These are phyloP conservation scores for Sapria himalayana DNA, from an alignment of 345 rosid species.

Conservation along the genomic window DNA sequence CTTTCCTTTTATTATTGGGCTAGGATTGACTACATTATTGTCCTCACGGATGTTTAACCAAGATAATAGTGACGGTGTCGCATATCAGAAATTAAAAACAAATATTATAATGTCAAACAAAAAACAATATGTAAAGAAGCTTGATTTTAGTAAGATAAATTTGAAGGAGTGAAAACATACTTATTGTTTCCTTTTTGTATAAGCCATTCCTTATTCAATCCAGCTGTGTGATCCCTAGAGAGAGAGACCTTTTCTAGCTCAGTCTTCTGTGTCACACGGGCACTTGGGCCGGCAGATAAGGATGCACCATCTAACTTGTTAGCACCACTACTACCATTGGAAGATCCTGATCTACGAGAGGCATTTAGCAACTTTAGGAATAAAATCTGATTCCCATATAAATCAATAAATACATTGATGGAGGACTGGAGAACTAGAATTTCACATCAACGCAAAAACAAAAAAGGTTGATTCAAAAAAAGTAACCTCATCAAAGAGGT, in stretches of 20 bases:
- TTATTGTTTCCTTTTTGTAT: constrained; percentile 19
- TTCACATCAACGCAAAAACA: background rate
- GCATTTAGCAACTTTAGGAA: constrained; percentile 1
- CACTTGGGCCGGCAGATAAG: constrained; percentile 12
- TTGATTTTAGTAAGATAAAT: background rate
- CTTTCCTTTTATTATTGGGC: constrained; percentile 23
- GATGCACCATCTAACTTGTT: constrained; percentile 18
- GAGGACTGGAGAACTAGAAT: background rate
- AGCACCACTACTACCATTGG: constrained; percentile 12
- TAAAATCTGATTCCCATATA: background rate
- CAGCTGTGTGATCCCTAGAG: constrained; percentile 18
- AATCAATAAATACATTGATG: no score
- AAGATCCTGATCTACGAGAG: constrained; percentile 24
- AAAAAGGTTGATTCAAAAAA: background rate
- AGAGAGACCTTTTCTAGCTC: constrained; percentile 22
- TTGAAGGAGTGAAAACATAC: constrained; percentile 15
- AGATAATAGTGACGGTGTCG: constrained; percentile 6
- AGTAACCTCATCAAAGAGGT: background rate
- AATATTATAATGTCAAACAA: background rate
- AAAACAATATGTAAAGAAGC: background rate
- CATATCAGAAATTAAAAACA: background rate
- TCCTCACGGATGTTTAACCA: constrained; percentile 24
- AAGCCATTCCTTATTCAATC: constrained; percentile 21
- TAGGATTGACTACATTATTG: constrained; percentile 13
- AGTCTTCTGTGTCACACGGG: constrained; percentile 14